Evolutionary conservation across 192 early-diverging fungal species (phyloP).

Genomic region (Umbelopsis sp.): DNA sequence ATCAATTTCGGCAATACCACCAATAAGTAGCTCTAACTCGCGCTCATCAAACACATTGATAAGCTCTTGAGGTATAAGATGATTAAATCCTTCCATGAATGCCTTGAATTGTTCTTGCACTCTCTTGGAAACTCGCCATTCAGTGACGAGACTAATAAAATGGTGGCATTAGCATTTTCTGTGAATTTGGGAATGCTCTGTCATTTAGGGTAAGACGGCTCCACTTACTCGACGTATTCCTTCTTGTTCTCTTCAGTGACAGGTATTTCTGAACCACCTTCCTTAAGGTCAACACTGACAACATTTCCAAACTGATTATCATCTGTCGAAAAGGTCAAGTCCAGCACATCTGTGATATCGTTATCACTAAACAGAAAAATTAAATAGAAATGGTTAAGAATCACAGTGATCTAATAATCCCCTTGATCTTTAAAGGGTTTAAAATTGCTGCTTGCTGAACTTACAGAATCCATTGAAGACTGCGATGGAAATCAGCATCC

Average conservation of each 20-base stretch:
- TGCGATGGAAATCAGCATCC: constrained; percentile 86
- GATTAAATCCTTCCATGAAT: constrained; percentile 90
- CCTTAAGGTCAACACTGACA: constrained; percentile 84
- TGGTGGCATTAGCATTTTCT: neutral
- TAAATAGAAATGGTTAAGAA: neutral
- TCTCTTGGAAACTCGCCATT: constrained; percentile 83
- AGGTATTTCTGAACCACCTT: constrained; percentile 75
- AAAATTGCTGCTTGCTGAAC: constrained; percentile 28
- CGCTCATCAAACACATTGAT: constrained; percentile 95
- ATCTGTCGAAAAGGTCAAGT: constrained; percentile 84
- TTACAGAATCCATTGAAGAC: constrained; percentile 87
- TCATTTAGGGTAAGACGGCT: too few relatives aligned
- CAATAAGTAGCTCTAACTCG: constrained; percentile 95
- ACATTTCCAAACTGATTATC: constrained; percentile 88
- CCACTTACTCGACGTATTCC: constrained; percentile 85
- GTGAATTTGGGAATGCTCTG: too few relatives aligned
- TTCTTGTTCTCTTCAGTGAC: constrained; percentile 94
- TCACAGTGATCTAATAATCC: too few relatives aligned
- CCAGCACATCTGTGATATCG: constrained; percentile 80
- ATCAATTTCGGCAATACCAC: constrained; percentile 93
- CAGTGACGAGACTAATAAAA: constrained; percentile 60
- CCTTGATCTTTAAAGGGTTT: neutral
- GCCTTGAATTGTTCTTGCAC: constrained; percentile 93
- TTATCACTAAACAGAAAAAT: constrained; percentile 64
- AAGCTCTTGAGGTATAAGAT: constrained; percentile 91